A percentile compares a stretch with the other conserved stretches of the same genome.
Conservation (phyloP, 768 basidiomycete species). For the Pisolithus marmoratus region DNA sequence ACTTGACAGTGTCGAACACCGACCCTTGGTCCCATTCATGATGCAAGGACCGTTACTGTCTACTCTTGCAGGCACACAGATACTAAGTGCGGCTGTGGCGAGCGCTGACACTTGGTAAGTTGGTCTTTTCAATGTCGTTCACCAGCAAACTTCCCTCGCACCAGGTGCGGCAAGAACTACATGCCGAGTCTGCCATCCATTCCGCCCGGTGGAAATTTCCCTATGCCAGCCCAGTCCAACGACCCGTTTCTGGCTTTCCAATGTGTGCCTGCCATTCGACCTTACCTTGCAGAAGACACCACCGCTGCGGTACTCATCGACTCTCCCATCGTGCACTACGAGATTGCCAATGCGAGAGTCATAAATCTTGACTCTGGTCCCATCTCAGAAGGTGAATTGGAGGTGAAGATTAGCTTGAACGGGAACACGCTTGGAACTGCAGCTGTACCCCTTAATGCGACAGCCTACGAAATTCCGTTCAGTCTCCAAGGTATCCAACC, state of each 20-base stretch:
- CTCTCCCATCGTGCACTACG: conserved; percentile 41
- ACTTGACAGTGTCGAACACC: no score
- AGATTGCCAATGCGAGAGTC: conserved; percentile 42
- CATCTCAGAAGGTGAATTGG: conserved; percentile 17
- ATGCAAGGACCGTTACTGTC: conserved; percentile 1
- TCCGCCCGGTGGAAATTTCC: conserved; percentile 48
- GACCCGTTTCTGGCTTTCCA: conserved; percentile 50
- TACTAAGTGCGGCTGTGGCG: conserved; percentile 10
- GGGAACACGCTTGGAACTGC: conserved; percentile 41
- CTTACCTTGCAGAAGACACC: conserved; percentile 54
- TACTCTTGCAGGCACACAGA: neutral
- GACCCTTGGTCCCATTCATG: neutral
- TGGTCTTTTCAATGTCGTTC: no score
- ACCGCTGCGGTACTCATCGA: conserved; percentile 48
- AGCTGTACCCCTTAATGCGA: conserved; percentile 45
- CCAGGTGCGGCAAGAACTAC: conserved; percentile 56
- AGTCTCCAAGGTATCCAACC: conserved; percentile 42
- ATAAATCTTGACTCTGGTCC: conserved; percentile 28
- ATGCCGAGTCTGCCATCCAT: conserved; percentile 36
- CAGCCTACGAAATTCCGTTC: conserved; percentile 45
- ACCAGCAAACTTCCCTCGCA: neutral
- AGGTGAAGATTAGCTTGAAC: conserved; percentile 41
- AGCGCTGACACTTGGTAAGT: conserved; percentile 28
- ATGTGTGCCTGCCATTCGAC: conserved; percentile 53
- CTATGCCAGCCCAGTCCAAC: conserved; percentile 30